phyloP scores from a whole-genome alignment of 805 yeast genomes.

The Schizosaccharomyces octosporus region DNA sequence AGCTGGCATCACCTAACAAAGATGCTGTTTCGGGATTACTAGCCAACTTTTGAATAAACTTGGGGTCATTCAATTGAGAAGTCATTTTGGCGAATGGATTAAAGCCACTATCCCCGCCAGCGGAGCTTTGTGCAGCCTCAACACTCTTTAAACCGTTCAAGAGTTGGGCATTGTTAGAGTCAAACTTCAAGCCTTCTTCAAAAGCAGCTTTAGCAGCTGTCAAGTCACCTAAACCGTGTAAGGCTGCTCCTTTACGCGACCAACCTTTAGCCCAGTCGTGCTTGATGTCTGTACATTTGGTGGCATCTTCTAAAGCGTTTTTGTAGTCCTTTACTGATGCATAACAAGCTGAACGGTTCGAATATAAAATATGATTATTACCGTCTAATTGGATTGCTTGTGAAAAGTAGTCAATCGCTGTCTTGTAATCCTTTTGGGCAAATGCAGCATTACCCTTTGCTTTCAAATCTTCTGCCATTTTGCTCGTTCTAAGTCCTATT shows the following conservation, averaged over 20 bases:
- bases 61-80: constrained; percentile 57
- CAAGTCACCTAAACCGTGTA: constrained; percentile 58
- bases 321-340: constrained; percentile 54
- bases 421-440: constrained; percentile 56
- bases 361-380: constrained; percentile 64
- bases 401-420: constrained; percentile 60
- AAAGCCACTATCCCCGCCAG: constrained; percentile 21
- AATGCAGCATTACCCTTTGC: constrained; percentile 87
- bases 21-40: constrained; percentile 71
- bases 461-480: constrained; percentile 18
- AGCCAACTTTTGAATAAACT: constrained; percentile 46
- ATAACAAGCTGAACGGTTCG: constrained; percentile 81
- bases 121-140: constrained; percentile 27
- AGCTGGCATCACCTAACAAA: constrained; percentile 62
- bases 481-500: not conserved
- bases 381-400: constrained; percentile 69
- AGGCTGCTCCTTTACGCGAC: constrained; percentile 82
- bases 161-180: constrained; percentile 65
- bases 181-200: constrained; percentile 57
- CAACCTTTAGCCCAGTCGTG: constrained; percentile 89
- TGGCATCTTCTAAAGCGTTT: constrained; percentile 64
- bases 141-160: constrained; percentile 55
- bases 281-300: constrained; percentile 56
- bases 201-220: constrained; percentile 53
- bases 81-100: constrained; percentile 55